Conservation (phyloP, 805 yeast genomes). For the Metschnikowia drakensbergensis region DNA sequence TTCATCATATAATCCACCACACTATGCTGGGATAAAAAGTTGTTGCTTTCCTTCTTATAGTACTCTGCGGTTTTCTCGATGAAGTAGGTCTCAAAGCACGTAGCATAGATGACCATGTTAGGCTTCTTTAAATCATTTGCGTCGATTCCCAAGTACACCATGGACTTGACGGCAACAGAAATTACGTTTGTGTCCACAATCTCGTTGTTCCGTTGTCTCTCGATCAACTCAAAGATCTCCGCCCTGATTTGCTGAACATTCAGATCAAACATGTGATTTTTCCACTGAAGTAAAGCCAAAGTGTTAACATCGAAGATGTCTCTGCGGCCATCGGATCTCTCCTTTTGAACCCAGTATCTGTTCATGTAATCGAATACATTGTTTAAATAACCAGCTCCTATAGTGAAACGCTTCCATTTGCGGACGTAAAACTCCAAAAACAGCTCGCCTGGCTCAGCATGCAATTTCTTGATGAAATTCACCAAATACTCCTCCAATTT, state of each 20-base stretch:
- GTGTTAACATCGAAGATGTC: slow-evolving; percentile 91
- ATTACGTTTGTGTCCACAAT: slow-evolving; percentile 63
- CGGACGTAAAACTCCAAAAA: slow-evolving; percentile 36
- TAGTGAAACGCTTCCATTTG: slow-evolving; percentile 83
- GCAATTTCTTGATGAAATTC: slow-evolving; percentile 50
- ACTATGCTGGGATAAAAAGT: slow-evolving; percentile 65
- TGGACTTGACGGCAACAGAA: slow-evolving; percentile 74
- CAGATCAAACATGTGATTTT: slow-evolving; percentile 69
- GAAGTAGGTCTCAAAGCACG: slow-evolving; percentile 73
- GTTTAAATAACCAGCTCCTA: slow-evolving; percentile 88
- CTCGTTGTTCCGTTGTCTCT: slow-evolving; percentile 74
- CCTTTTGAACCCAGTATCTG: slow-evolving; percentile 96
- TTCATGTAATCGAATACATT: slow-evolving; percentile 95
- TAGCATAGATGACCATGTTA: slow-evolving; percentile 75
- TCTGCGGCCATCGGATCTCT: slow-evolving; percentile 86
- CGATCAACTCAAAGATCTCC: slow-evolving; percentile 74
- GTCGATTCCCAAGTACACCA: slow-evolving; percentile 88
- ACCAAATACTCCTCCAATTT: slow-evolving; percentile 65
- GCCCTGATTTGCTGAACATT: slow-evolving; percentile 56
- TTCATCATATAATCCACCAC: slow-evolving; percentile 88
- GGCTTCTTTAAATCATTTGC: slow-evolving; percentile 83
- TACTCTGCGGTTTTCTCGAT: slow-evolving; percentile 65
- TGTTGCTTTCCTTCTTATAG: slow-evolving; percentile 63
- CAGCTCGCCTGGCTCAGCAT: slow-evolving; percentile 37
- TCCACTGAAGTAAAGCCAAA: slow-evolving; percentile 84